A percentile compares a stretch with the other conserved stretches of the same genome.
phyloP scores from a whole-genome alignment of 805 yeast species.

The Scheffersomyces coipomensis region DNA sequence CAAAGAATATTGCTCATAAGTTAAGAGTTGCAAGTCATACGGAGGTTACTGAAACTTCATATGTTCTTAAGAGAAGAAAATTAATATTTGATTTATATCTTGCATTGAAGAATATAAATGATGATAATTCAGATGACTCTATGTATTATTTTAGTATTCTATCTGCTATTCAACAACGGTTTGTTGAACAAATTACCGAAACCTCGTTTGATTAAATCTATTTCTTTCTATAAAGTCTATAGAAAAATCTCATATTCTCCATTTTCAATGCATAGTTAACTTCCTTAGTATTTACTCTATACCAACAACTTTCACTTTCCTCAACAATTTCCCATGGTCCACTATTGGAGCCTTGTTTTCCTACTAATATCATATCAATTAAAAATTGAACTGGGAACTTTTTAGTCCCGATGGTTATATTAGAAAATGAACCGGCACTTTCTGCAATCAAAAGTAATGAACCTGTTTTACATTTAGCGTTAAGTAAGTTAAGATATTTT shows the following conservation, averaged over 20 bases:
- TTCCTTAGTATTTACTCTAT: conserved; percentile 50
- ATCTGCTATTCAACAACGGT: conserved; percentile 5
- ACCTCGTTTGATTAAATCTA: conserved; percentile 11
- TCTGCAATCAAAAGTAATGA: conserved; percentile 68
- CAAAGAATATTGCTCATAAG: conserved; percentile 16
- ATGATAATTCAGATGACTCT: background rate
- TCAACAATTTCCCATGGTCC: conserved; percentile 69
- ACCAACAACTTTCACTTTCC: conserved; percentile 80
- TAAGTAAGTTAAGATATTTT: conserved; percentile 53
- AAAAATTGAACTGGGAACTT: conserved; percentile 81
- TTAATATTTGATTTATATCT: conserved; percentile 7
- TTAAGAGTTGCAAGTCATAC: background rate
- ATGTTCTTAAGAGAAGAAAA: conserved; percentile 3
- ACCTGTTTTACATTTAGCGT: conserved; percentile 51
- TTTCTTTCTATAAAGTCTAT: conserved; percentile 65
- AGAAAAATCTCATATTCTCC: conserved; percentile 87
- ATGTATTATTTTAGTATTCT: conserved; percentile 3
- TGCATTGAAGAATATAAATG: conserved; percentile 6
- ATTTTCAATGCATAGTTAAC: conserved; percentile 63
- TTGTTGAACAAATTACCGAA: conserved; percentile 7
- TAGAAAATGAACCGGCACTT: conserved; percentile 88
- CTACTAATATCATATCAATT: conserved; percentile 68
- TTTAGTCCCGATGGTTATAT: conserved; percentile 72
- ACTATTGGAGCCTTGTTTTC: conserved; percentile 34
- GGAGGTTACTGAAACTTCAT: background rate